Conservation (phyloP, 2,329 filamentous ascomycete genomes). For the Alternaria rosae region DNA sequence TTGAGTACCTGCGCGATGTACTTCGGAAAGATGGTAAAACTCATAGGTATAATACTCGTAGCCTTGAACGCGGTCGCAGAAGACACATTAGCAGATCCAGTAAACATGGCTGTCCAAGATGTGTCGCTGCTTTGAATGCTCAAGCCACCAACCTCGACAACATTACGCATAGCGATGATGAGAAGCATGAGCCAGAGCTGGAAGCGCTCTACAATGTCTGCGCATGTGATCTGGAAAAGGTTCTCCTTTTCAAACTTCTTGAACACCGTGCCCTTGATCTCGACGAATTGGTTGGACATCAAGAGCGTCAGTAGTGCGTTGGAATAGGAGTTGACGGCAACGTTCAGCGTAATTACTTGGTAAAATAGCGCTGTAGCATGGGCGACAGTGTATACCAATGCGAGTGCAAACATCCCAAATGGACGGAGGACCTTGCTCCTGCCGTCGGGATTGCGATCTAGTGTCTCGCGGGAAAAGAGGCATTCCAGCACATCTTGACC, state of each 20-base stretch:
- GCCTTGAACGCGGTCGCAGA: slow-evolving; percentile 62
- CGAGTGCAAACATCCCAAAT: slow-evolving; percentile 88
- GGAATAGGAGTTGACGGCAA: slow-evolving; percentile 97
- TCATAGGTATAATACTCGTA: slow-evolving; percentile 82
- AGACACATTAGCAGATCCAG: slow-evolving; percentile 57
- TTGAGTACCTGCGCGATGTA: slow-evolving; percentile 90
- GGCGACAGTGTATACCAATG: slow-evolving; percentile 84
- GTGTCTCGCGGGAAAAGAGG: slow-evolving; percentile 88
- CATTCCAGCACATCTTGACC: slow-evolving; percentile 97
- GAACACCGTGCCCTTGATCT: slow-evolving; percentile 98
- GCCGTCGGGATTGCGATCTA: slow-evolving; percentile 86
- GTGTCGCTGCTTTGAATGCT: slow-evolving; percentile 57
- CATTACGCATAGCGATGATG: slow-evolving; percentile 94
- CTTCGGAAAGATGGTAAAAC: slow-evolving; percentile 86
- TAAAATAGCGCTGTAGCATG: slow-evolving; percentile 93
- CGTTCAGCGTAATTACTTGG: slow-evolving; percentile 96
- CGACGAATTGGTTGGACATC: slow-evolving; percentile 97
- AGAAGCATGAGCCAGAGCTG: slow-evolving; percentile 97
- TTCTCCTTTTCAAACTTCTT: slow-evolving; percentile 99
- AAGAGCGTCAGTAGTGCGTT: slow-evolving; percentile 92
- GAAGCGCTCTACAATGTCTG: slow-evolving; percentile 95
- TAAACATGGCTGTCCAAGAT: slow-evolving; percentile 42
- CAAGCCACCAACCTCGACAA: slow-evolving; percentile 91
- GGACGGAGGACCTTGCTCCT: slow-evolving; percentile 90
- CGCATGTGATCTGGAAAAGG: slow-evolving; percentile 93